Evolutionary conservation across 2,329 filamentous ascomycete species (phyloP), one percentile per base, ranked within the genome.

Genomic region (Lachnellula hyalina): DNA sequence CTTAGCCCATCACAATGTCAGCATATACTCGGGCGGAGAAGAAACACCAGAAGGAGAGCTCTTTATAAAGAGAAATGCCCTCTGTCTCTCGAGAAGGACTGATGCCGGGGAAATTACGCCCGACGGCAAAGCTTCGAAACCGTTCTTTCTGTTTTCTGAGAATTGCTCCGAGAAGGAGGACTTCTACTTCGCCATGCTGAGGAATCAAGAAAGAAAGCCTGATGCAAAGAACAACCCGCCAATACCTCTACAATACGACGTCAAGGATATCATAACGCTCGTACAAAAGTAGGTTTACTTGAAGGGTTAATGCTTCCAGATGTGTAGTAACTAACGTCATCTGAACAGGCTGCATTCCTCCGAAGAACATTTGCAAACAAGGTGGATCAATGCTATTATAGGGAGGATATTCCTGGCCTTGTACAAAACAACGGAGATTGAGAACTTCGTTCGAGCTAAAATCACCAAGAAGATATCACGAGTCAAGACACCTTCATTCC

Each of bases 101-200:
- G 77, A 80, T 34, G 75, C 75, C 25, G 73, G 75, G 25, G 82
- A 86, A 35, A 64, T 78, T 28, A 74, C 78, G 2, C 78, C 81
- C 3, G 83, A 85, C 59, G 74, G 71, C 38, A 77, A 76, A 35
- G 67, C 80, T 2, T 85, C 89, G 6, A 92, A 89, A 63, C 91
- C 94, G 0, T 97, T 96, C 73, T 97, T 86, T 67, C 77, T 99
- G 4, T 99, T 97, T 71, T 95, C 90, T 0, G 91, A 97, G 62
- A 96, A 95, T 66, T 90, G 90, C 69, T 96, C 92, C 0, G 90
- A 94, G 47, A 99, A 99, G 71, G 94, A 99, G 71, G 94, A 99
- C 69, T 97, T 99, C 72, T 99, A 99, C 71, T 93, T 96, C 72
- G 89, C 93, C 12, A 77, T 99, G 63, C 77, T 99, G 40, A 85